Percentiles rank a stretch among this genome's conserved stretches.
phyloP scores from a whole-genome alignment of 352 stramenopile genomes.

The Saprolegnia parasitica region DNA sequence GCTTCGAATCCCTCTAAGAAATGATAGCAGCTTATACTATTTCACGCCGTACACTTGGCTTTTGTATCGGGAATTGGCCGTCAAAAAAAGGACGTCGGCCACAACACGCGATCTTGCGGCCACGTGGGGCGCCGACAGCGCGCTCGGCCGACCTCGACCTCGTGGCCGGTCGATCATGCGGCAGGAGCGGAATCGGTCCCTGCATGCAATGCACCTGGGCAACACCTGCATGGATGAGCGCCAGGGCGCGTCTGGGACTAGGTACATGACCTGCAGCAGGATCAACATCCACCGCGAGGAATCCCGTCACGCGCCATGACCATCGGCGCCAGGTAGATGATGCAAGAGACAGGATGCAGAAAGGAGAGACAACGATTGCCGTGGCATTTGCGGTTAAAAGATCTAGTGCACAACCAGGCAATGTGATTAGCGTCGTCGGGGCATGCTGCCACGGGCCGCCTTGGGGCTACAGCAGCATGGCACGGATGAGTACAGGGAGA shows the following conservation, averaged over 20 bases:
- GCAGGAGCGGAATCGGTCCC: no score
- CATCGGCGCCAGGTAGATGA: no score
- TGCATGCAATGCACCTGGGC: no score
- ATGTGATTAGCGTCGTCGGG: slow-evolving; percentile 19
- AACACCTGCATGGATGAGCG: no score
- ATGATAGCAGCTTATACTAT: not conserved
- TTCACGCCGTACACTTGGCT: not conserved
- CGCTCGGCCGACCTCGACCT: not conserved
- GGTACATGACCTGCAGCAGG: no score
- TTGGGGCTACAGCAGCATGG: slow-evolving; percentile 24
- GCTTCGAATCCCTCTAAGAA: not conserved
- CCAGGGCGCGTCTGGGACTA: no score
- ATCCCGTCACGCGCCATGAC: no score
- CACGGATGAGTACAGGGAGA: not conserved
- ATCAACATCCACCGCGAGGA: no score
- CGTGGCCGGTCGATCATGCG: not conserved
- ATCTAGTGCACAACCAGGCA: not conserved
- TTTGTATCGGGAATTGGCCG: not conserved
- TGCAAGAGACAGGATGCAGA: not conserved
- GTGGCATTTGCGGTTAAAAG: not conserved
- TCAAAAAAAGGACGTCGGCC: not conserved
- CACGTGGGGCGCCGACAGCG: not conserved
- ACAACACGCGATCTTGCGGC: slow-evolving; percentile 11
- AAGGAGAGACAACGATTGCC: not conserved
- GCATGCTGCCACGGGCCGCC: not conserved